phyloP scores from a whole-genome alignment of 176 grass and related monocot genomes.

The Aegilops sharonensis region DNA sequence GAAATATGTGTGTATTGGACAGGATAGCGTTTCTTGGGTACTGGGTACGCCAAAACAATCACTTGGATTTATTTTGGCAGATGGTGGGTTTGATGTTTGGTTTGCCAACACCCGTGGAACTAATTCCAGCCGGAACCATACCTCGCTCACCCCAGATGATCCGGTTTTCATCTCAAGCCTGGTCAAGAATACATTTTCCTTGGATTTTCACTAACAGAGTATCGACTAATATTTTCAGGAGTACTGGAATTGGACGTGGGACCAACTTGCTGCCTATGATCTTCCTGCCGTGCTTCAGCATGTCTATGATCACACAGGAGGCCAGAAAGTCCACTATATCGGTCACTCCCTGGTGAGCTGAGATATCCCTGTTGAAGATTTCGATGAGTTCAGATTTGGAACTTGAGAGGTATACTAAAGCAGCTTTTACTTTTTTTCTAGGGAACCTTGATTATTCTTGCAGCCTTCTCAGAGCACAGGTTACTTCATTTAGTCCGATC shows the following conservation, averaged over 20 bases:
- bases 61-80: slow-evolving; percentile 57
- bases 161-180: slow-evolving; percentile 39
- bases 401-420: slow-evolving; percentile 19
- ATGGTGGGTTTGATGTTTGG: slow-evolving; percentile 66
- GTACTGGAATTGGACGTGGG: slow-evolving; percentile 67
- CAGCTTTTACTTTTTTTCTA: slow-evolving; percentile 1
- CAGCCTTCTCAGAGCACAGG: slow-evolving; percentile 51
- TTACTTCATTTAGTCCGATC: slow-evolving; percentile 50
- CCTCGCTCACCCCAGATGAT: slow-evolving; percentile 39
- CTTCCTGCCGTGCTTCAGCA: slow-evolving; percentile 54
- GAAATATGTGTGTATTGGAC: slow-evolving; percentile 6
- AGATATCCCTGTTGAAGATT: slow-evolving; percentile 3
- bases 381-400: not conserved
- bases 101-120: slow-evolving; percentile 64
- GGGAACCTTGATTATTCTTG: slow-evolving; percentile 63
- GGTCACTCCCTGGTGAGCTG: slow-evolving; percentile 55
- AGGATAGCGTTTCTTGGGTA: slow-evolving; percentile 61
- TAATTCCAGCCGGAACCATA: slow-evolving; percentile 50
- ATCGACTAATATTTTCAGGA: slow-evolving; percentile 29
- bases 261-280: slow-evolving; percentile 56
- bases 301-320: slow-evolving; percentile 41
- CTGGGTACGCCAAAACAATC: slow-evolving; percentile 54
- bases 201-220: slow-evolving; percentile 14
- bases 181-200: slow-evolving; percentile 11
- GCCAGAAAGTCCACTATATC: slow-evolving; percentile 55